phyloP scores from a whole-genome alignment of 768 basidiomycete genomes.

The Termitomyces heimii region DNA sequence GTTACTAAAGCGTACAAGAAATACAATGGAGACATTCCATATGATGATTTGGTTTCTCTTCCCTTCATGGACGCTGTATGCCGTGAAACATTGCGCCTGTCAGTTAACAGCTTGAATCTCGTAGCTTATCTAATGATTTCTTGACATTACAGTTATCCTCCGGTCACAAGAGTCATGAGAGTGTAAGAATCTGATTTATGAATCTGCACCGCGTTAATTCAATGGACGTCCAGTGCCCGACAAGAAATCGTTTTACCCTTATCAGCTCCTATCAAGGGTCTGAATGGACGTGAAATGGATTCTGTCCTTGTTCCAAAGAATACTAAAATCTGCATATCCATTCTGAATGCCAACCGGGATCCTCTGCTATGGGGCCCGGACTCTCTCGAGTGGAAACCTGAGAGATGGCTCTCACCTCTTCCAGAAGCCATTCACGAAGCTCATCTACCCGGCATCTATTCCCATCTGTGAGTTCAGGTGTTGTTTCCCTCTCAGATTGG shows the following conservation, averaged over 20 bases:
- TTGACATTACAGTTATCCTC: conserved; percentile 9
- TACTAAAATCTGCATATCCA: conserved; percentile 24
- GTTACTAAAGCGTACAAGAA: conserved; percentile 21
- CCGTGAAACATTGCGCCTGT: conserved; percentile 17
- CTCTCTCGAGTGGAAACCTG: too few relatives aligned
- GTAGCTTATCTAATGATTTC: background rate
- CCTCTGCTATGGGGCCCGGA: too few relatives aligned
- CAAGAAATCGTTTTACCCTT: conserved; percentile 28
- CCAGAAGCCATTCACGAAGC: too few relatives aligned
- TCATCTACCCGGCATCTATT: too few relatives aligned
- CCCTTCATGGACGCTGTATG: conserved; percentile 20
- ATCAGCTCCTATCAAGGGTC: conserved; percentile 19
- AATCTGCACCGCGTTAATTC: conserved; percentile 7
- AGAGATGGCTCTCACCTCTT: too few relatives aligned
- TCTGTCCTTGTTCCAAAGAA: conserved; percentile 24
- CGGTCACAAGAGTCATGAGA: conserved; percentile 14
- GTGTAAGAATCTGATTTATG: conserved; percentile 6
- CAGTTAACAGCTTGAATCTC: conserved; percentile 7
- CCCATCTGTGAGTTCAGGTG: conserved; percentile 8
- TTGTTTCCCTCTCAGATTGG: background rate
- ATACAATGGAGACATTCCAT: conserved; percentile 10
- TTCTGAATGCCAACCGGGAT: too few relatives aligned
- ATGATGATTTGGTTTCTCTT: conserved; percentile 15
- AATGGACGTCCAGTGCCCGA: conserved; percentile 16
- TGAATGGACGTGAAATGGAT: conserved; percentile 22